Conservation (phyloP, 495 filamentous ascomycete species). For the Hypomontagnella monticulosa region DNA sequence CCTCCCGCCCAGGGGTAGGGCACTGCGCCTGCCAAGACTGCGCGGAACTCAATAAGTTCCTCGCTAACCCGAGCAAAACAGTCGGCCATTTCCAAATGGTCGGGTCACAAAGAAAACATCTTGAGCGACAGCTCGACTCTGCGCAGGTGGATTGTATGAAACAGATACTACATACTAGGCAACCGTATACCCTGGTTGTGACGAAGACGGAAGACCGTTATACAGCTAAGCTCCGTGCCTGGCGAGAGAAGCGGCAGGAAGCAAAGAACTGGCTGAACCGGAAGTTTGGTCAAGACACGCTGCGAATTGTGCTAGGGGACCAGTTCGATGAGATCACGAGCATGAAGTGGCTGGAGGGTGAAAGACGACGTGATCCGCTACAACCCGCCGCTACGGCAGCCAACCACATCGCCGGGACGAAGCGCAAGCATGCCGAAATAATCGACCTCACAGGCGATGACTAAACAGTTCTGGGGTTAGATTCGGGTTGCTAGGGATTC, state of each 20-base stretch:
- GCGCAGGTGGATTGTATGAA: not conserved
- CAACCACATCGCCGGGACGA: constrained; percentile 13
- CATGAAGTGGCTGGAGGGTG: not conserved
- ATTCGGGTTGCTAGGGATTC: not conserved
- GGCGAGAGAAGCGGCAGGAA: not conserved
- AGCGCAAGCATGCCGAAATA: constrained; percentile 24
- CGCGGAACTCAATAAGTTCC: constrained; percentile 13
- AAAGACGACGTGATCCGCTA: not conserved
- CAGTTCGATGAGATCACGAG: constrained; percentile 11
- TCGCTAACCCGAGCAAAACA: constrained; percentile 9
- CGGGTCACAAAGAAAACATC: not conserved
- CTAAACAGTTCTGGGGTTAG: not conserved
- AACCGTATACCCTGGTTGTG: constrained; percentile 1
- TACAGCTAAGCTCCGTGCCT: not conserved
- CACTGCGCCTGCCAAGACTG: constrained; percentile 31
- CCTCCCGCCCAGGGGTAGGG: not conserved
- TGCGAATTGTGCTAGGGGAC: constrained; percentile 1
- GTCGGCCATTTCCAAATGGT: not conserved
- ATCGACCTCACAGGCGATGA: constrained; percentile 34
- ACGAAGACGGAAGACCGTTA: constrained; percentile 1
- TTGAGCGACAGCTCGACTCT: not conserved
- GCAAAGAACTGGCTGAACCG: not conserved
- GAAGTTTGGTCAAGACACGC: constrained; percentile 9
- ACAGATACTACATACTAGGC: not conserved
- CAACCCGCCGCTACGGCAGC: not conserved